These are phyloP conservation scores for Globisporangium middletonii DNA, from an alignment of 352 stramenopile species.

Conservation along the genomic window DNA sequence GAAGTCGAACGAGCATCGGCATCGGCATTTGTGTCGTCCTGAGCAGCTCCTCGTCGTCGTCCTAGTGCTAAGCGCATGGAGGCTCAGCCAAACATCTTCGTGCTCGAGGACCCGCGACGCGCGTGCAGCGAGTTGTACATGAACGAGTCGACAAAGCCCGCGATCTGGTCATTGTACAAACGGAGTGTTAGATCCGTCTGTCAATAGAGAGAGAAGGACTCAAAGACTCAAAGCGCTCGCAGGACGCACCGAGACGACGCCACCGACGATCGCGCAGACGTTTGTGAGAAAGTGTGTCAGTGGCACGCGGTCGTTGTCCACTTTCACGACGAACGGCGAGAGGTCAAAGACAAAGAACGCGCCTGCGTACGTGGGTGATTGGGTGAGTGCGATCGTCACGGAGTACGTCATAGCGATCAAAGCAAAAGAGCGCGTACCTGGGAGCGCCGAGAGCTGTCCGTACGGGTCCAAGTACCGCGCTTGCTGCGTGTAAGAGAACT, in stretches of 20 bases:
- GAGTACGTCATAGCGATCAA: too few species aligned
- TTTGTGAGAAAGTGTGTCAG: constrained; percentile 84
- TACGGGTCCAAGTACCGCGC: constrained; percentile 60
- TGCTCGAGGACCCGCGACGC: constrained; percentile 27
- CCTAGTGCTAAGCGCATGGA: background rate
- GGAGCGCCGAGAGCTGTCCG: constrained; percentile 64
- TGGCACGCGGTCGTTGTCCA: constrained; percentile 74
- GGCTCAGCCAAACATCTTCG: constrained; percentile 22
- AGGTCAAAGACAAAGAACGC: constrained; percentile 85
- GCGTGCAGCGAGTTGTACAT: constrained; percentile 81
- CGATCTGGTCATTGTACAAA: constrained; percentile 39
- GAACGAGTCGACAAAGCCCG: constrained; percentile 84
- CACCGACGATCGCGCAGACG: constrained; percentile 77
- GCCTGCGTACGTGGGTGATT: constrained; percentile 18
- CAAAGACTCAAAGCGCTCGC: too few species aligned
- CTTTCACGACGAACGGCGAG: constrained; percentile 83
- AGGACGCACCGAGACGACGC: constrained; percentile 71
- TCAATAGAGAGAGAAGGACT: too few species aligned
- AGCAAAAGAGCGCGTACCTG: constrained; percentile 20
- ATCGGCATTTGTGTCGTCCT: too few species aligned
- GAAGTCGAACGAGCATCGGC: too few species aligned
- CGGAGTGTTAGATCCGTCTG: background rate
- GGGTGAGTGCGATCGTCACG: too few species aligned
- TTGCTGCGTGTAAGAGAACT: constrained; percentile 85
- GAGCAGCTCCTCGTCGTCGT: too few species aligned